These are phyloP conservation scores for Tulasnella sp. DNA, from an alignment of 768 basidiomycete species.

Conservation along the genomic window DNA sequence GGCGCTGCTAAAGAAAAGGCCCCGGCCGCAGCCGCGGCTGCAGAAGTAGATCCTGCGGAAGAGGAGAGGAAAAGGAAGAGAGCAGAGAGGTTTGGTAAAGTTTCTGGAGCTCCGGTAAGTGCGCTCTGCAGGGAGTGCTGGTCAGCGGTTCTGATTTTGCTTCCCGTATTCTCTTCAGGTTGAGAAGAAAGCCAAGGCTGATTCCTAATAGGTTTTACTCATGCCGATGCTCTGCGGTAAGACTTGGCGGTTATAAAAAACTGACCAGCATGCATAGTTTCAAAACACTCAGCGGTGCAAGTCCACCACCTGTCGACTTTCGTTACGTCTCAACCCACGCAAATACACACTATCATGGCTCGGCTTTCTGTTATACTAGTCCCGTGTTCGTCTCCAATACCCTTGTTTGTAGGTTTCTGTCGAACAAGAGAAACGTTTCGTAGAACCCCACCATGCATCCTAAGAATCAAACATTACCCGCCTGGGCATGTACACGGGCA, in stretches of 20 bases:
- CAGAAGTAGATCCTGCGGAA: slow-evolving; percentile 39
- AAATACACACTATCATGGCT: background rate
- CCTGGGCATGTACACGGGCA: too few relatives aligned
- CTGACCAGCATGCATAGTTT: background rate
- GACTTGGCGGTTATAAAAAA: background rate
- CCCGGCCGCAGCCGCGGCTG: slow-evolving; percentile 18
- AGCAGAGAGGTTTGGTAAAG: slow-evolving; percentile 36
- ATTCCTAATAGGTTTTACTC: background rate
- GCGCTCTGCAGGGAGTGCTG: background rate
- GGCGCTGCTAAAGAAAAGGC: slow-evolving; percentile 5
- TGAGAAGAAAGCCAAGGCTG: slow-evolving; percentile 28
- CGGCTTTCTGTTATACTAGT: background rate
- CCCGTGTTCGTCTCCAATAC: background rate
- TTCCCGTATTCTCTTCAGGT: background rate
- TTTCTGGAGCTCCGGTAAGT: slow-evolving; percentile 22
- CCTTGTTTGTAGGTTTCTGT: background rate
- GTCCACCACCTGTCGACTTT: background rate
- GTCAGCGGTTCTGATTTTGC: background rate
- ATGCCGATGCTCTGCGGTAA: background rate
- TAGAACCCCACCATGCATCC: background rate
- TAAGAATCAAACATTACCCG: too few relatives aligned
- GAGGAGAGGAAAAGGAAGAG: slow-evolving; percentile 42
- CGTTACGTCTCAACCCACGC: background rate
- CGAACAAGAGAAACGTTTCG: background rate
- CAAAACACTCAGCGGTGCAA: background rate